Percentiles rank a stretch among this genome's conserved stretches.
Conservation (phyloP, 345 rosid species). For the Melaleuca alternifolia region DNA sequence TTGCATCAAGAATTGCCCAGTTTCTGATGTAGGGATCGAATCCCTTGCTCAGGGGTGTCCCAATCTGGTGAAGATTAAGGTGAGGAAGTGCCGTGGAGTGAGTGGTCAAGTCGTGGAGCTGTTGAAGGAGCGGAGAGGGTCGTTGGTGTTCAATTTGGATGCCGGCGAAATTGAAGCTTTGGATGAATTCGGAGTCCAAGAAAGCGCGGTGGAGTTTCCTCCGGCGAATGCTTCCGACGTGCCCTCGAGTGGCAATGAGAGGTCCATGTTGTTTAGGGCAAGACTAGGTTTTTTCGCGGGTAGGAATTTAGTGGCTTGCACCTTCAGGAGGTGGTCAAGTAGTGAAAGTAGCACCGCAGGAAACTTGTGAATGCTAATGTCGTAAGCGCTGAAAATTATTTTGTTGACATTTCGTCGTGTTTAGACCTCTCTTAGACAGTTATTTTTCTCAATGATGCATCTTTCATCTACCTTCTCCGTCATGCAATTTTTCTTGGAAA, state of each 20-base stretch:
- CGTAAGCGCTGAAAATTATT: background rate
- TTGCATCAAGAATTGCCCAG: constrained; percentile 68
- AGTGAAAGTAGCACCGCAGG: constrained; percentile 18
- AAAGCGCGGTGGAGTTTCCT: constrained; percentile 24
- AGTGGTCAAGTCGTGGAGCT: constrained; percentile 43
- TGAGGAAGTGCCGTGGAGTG: constrained; percentile 69
- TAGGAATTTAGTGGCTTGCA: constrained; percentile 42
- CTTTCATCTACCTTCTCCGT: background rate
- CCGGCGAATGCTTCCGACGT: constrained; percentile 6
- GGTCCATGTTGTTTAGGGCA: constrained; percentile 34
- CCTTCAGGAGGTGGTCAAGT: constrained; percentile 48
- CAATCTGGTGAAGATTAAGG: constrained; percentile 65
- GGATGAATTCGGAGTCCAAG: constrained; percentile 31
- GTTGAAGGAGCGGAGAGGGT: constrained; percentile 39
- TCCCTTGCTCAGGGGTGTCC: constrained; percentile 76
- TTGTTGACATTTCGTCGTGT: background rate
- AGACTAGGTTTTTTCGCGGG: constrained; percentile 47
- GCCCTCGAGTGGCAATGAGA: constrained; percentile 32
- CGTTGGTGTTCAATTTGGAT: constrained; percentile 56
- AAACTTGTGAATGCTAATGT: constrained; percentile 10
- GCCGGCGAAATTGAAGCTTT: constrained; percentile 23
- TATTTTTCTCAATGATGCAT: background rate
- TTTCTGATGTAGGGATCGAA: constrained; percentile 57
- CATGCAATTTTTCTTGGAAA: background rate
- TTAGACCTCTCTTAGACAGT: background rate